Evolutionary conservation across 495 filamentous ascomycete genomes (phyloP).

Genomic region (Astrothelium macrocarpum): DNA sequence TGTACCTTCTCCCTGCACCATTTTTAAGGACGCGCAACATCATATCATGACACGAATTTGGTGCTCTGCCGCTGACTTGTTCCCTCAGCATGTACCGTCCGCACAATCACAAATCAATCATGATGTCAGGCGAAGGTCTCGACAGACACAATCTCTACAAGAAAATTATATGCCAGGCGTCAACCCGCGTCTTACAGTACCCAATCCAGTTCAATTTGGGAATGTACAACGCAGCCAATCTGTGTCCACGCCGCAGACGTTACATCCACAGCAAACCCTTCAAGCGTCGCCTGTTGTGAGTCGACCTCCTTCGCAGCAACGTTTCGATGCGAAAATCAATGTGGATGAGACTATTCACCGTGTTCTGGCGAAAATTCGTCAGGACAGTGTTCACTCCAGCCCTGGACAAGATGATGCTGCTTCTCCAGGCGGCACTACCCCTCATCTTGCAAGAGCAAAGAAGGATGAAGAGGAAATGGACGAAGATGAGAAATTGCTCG

Average conservation of each 20-base stretch:
- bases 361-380: constrained; percentile 73
- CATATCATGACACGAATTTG: constrained; percentile 53
- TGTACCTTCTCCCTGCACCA: constrained; percentile 22
- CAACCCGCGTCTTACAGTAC: constrained; percentile 1
- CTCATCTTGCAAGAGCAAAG: constrained; percentile 49
- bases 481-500: constrained; percentile 85
- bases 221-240: neutral
- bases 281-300: constrained; percentile 27
- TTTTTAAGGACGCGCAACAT: constrained; percentile 61
- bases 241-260: neutral
- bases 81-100: constrained; percentile 91
- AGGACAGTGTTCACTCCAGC: constrained; percentile 45
- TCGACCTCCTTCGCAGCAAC: constrained; percentile 46
- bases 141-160: constrained; percentile 53
- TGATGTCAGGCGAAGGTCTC: constrained; percentile 53
- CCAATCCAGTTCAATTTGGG: neutral
- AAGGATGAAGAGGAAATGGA: constrained; percentile 99
- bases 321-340: constrained; percentile 34
- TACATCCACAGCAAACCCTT: constrained; percentile 5
- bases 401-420: constrained; percentile 37
- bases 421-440: constrained; percentile 41
- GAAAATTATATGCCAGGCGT: constrained; percentile 41
- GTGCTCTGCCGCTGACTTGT: constrained; percentile 44
- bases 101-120: constrained; percentile 52
- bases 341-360: constrained; percentile 81